Conservation (phyloP, 106 monocot genomes). For the Phalaenopsis aphrodite region DNA sequence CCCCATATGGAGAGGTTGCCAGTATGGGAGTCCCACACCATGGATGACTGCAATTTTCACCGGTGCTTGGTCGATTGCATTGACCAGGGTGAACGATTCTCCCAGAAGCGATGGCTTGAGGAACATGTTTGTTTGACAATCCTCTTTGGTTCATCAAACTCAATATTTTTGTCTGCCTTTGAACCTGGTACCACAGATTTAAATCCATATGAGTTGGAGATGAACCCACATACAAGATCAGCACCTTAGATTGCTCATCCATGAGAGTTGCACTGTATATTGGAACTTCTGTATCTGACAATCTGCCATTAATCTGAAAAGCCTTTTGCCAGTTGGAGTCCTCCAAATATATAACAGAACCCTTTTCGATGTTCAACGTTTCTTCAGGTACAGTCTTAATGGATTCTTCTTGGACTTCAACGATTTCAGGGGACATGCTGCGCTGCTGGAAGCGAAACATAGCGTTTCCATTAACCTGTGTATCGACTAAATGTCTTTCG, state of each 20-base stretch:
- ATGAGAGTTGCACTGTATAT: constrained; percentile 47
- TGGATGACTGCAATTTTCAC: constrained; percentile 65
- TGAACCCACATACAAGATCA: constrained; percentile 74
- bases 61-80: constrained; percentile 53
- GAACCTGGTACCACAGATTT: constrained; percentile 95
- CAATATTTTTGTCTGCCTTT: constrained; percentile 86
- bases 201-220: constrained; percentile 81
- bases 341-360: constrained; percentile 74
- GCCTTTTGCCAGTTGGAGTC: constrained; percentile 57
- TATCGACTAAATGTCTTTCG: constrained; percentile 61
- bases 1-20: constrained; percentile 66
- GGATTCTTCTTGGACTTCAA: constrained; percentile 75
- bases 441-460: constrained; percentile 50
- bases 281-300: constrained; percentile 50
- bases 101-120: constrained; percentile 67
- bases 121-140: constrained; percentile 64
- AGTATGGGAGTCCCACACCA: constrained; percentile 85
- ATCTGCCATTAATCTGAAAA: constrained; percentile 56
- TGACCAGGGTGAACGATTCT: constrained; percentile 66
- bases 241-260: constrained; percentile 44
- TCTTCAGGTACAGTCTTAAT: constrained; percentile 36
- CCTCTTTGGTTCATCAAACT: constrained; percentile 82
- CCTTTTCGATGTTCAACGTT: constrained; percentile 55
- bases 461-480: constrained; percentile 52
- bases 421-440: constrained; percentile 73